Evolutionary conservation across 2,329 filamentous ascomycete species (phyloP), one percentile per base, ranked within the genome.

Genomic region (Colletotrichum orchidophilum): DNA sequence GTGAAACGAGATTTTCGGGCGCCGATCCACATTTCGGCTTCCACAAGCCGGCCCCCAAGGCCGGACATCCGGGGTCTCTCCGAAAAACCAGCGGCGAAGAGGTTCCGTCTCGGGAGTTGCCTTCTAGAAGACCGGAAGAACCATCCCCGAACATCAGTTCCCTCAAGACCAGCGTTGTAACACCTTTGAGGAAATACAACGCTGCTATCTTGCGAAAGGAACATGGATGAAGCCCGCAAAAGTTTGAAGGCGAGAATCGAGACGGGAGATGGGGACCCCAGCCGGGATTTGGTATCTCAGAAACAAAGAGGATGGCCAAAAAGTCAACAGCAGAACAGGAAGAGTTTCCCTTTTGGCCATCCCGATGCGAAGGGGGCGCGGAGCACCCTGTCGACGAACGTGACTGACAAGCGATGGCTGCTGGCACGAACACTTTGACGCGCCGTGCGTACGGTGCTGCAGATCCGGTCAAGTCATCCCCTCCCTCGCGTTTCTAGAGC

Each of bases 361-460:
- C 24, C 53, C 52, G 59, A 71, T 63, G 68, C 68, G 68, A 71
- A 53, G 26, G 53, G 15, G 50, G 39, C 50, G 26, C 21, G 46
- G 53, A 67, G 53, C 42, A 62, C 35, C 27, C 50, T 18, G 33
- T 70, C 26, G 9, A 18, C 49, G 53, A 29, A 53, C 60, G 39
- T 31, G 31, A 50, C 21, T 54, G 57, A 63, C 67, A 66, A 58
- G 52, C 50, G 52, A 70, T 33, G 35, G 46, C 39, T 46, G 18
- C 35, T 42, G n/a, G 29, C 63, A 68, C 58, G 33, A 46, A 49
- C 68, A 68, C 64, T 59, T 71, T 68, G 68, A 68, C 68, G 58
- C 52, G 64, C 68, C 64, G 68, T 71, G 68, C 64, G 52, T 29
- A 39, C 27, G 53, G 59, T 27, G 31, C 53, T 42, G 33, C 12